Evolutionary conservation across 495 filamentous ascomycete species (phyloP).

Genomic region (Penicillium angulare): DNA sequence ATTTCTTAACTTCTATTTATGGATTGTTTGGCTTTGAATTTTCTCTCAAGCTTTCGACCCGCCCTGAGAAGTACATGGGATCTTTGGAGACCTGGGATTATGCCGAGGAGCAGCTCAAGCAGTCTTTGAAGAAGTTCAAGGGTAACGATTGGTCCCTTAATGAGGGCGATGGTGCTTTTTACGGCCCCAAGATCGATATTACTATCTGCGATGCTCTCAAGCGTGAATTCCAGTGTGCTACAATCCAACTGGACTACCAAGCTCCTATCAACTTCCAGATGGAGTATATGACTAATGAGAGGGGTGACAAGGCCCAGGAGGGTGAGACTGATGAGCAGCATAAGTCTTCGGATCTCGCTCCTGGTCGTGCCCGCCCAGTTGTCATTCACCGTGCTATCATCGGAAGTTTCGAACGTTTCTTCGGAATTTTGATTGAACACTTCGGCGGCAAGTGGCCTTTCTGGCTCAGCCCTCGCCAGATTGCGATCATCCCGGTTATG

Average conservation of each 20-base stretch:
- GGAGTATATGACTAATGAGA: constrained; percentile 75
- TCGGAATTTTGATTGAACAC: constrained; percentile 90
- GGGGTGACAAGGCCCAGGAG: constrained; percentile 24
- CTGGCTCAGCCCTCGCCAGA: constrained; percentile 92
- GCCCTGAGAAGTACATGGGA: constrained; percentile 89
- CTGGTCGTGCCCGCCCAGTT: constrained; percentile 85
- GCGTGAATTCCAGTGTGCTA: constrained; percentile 87
- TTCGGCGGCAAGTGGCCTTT: constrained; percentile 98
- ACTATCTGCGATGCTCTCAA: constrained; percentile 77
- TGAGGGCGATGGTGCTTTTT: constrained; percentile 94
- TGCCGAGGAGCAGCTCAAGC: constrained; percentile 75
- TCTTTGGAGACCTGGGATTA: constrained; percentile 83
- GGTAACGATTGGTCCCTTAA: constrained; percentile 84
- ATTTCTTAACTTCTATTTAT: constrained; percentile 95
- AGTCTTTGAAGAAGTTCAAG: constrained; percentile 75
- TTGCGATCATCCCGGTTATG: constrained; percentile 90
- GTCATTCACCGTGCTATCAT: constrained; percentile 97
- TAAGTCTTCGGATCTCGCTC: constrained; percentile 37
- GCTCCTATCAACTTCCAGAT: constrained; percentile 81
- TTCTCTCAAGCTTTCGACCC: constrained; percentile 92
- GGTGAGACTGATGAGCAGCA: constrained; percentile 32
- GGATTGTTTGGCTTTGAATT: constrained; percentile 90
- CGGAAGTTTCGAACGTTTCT: constrained; percentile 91
- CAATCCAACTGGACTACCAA: constrained; percentile 93
- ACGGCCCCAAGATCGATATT: constrained; percentile 95